These are phyloP conservation scores for Zasmidium cellare DNA, from an alignment of 2,329 filamentous ascomycete genomes.

Conservation along the genomic window DNA sequence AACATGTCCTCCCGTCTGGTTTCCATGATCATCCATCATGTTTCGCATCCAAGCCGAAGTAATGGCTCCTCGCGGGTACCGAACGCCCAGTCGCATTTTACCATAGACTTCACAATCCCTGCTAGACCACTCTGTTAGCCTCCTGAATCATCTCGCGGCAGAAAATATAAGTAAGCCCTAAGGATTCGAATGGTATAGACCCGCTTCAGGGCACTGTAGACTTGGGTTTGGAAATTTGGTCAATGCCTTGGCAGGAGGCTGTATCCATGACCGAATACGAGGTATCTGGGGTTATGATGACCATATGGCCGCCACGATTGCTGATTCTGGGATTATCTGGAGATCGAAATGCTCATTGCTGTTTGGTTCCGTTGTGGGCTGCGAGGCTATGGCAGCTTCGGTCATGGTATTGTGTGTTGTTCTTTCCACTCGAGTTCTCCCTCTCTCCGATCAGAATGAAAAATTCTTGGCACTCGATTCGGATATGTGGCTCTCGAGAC, in stretches of 20 bases:
- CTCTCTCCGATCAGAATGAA: no score
- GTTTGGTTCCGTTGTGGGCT: no score
- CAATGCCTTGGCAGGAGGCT: neutral
- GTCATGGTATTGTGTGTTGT: no score
- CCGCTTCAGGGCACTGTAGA: neutral
- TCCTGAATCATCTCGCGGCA: neutral
- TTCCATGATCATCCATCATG: neutral
- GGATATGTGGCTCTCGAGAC: no score
- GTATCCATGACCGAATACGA: no score
- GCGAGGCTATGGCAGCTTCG: no score
- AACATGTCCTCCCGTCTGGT: neutral
- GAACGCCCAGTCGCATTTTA: neutral
- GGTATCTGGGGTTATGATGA: no score
- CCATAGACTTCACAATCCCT: neutral
- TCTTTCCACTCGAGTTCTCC: no score
- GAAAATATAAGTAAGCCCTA: neutral
- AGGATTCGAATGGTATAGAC: neutral
- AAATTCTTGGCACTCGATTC: no score
- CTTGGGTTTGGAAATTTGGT: neutral
- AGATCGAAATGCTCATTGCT: no score
- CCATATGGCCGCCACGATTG: no score
- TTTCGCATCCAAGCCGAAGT: neutral
- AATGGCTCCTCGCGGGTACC: neutral
- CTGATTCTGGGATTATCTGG: no score
- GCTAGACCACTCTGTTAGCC: neutral